These are phyloP conservation scores for Heimioporus retisporus DNA, from an alignment of 1,284 basidiomycete species.

Conservation along the genomic window DNA sequence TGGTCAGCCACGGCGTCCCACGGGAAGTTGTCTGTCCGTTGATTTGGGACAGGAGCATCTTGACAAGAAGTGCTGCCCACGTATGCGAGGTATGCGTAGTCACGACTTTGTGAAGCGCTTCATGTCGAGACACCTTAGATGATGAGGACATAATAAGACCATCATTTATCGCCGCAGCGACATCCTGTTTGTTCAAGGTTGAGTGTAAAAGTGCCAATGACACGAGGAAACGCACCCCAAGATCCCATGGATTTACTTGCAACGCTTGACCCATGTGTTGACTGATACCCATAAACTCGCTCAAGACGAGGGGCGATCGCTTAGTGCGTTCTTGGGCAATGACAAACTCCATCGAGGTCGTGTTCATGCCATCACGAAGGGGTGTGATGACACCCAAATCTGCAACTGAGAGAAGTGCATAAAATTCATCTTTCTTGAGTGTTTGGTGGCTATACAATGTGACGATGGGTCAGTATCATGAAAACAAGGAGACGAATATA, in stretches of 20 bases:
- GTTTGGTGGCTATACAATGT: constrained; percentile 84
- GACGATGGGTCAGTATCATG: neutral
- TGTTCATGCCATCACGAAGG: constrained; percentile 99
- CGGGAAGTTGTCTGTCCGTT: constrained; percentile 87
- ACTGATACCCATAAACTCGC: constrained; percentile 98
- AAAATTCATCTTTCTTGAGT: constrained; percentile 98
- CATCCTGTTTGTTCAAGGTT: constrained; percentile 63
- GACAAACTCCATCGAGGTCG: constrained; percentile 98
- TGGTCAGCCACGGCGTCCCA: constrained; percentile 89
- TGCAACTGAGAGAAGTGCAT: constrained; percentile 95
- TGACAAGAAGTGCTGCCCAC: constrained; percentile 95
- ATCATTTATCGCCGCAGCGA: constrained; percentile 94
- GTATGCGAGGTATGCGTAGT: constrained; percentile 96
- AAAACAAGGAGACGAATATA: neutral
- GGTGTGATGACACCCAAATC: constrained; percentile 98
- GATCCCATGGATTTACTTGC: constrained; percentile 91
- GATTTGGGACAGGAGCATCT: constrained; percentile 90
- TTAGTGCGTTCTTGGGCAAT: constrained; percentile 90
- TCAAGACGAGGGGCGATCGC: constrained; percentile 90
- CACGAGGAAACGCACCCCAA: constrained; percentile 61
- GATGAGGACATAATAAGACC: constrained; percentile 85
- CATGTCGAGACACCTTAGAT: constrained; percentile 87
- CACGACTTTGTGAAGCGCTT: constrained; percentile 84
- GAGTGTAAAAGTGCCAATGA: too few species aligned
- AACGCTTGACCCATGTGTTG: constrained; percentile 88